Evolutionary conservation across 2,329 filamentous ascomycete genomes (phyloP).

Genomic region (Fusarium zealandicum): DNA sequence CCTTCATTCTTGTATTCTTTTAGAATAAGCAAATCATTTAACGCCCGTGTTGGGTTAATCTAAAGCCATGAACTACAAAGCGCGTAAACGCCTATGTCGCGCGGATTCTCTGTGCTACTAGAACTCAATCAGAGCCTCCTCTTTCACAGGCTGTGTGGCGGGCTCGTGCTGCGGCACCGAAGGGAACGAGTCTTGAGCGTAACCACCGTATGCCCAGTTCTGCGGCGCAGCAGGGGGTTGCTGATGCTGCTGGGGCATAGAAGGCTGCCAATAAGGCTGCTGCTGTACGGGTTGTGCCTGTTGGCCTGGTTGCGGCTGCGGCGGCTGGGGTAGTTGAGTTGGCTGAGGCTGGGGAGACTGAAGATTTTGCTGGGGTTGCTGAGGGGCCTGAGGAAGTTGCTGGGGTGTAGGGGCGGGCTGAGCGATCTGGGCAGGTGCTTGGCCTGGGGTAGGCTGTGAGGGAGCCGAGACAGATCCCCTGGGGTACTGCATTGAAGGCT

Average conservation of each 20-base stretch:
- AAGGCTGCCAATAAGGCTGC: constrained; percentile 48
- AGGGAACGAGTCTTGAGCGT: constrained; percentile 69
- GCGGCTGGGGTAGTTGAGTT: constrained; percentile 43
- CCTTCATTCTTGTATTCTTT: constrained; percentile 22
- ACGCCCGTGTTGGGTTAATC: constrained; percentile 19
- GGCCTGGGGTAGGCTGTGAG: constrained; percentile 45
- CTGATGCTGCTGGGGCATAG: constrained; percentile 45
- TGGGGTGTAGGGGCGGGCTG: constrained; percentile 45
- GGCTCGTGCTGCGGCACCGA: constrained; percentile 59
- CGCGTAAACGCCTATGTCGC: neutral
- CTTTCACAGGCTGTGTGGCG: constrained; percentile 60
- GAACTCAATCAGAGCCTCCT: constrained; percentile 83
- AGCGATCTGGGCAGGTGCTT: constrained; percentile 32
- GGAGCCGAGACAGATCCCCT: constrained; percentile 51
- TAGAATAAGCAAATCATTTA: constrained; percentile 9
- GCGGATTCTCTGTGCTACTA: constrained; percentile 45
- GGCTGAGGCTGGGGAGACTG: constrained; percentile 41
- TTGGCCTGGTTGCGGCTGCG: constrained; percentile 43
- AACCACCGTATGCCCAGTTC: constrained; percentile 57
- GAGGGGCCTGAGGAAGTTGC: constrained; percentile 24
- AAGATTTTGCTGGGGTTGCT: constrained; percentile 44
- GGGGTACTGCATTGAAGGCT: constrained; percentile 55
- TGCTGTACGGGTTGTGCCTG: constrained; percentile 44
- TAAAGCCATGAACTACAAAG: neutral
- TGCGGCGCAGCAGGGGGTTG: constrained; percentile 48